phyloP scores from a whole-genome alignment of 139 green algal genomes.

The Zygnema circumcarinatum region DNA sequence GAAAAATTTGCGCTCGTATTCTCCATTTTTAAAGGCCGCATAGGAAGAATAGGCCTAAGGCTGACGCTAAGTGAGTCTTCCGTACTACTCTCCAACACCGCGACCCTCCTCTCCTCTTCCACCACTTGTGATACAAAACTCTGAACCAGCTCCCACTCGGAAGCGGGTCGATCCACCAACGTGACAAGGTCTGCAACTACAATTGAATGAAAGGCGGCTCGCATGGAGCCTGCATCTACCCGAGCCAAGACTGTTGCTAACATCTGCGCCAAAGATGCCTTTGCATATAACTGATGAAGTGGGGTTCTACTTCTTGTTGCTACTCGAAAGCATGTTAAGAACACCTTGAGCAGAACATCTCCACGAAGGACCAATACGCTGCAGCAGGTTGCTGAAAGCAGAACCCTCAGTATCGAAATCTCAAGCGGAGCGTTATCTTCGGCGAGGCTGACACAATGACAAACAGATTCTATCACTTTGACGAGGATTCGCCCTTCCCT shows the following conservation, averaged over 20 bases:
- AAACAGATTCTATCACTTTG: conserved; percentile 8
- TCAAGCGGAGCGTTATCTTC: conserved; percentile 9
- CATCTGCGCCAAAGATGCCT: conserved; percentile 32
- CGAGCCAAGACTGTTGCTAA: conserved; percentile 7
- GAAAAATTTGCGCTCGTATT: background rate
- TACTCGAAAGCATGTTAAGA: conserved; percentile 34
- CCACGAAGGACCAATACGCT: conserved; percentile 21
- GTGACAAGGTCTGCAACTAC: conserved; percentile 52
- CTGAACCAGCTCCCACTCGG: conserved; percentile 21
- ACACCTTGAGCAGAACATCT: conserved; percentile 26
- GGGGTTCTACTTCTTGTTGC: background rate
- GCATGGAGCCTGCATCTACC: conserved; percentile 75
- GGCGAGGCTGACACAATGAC: background rate
- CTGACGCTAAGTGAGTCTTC: background rate
- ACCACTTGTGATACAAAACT: conserved; percentile 74
- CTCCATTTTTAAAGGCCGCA: conserved; percentile 25
- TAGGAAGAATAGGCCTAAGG: conserved; percentile 62
- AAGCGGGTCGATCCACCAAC: background rate
- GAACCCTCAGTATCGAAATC: background rate
- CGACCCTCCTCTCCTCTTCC: background rate
- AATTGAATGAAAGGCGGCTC: conserved; percentile 56
- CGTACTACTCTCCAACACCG: background rate
- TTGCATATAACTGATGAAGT: conserved; percentile 18
- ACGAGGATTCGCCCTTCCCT: background rate
- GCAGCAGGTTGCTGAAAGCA: conserved; percentile 25